Evolutionary conservation across 1,284 basidiomycete species (phyloP).

Genomic region (Trametes polyzona): DNA sequence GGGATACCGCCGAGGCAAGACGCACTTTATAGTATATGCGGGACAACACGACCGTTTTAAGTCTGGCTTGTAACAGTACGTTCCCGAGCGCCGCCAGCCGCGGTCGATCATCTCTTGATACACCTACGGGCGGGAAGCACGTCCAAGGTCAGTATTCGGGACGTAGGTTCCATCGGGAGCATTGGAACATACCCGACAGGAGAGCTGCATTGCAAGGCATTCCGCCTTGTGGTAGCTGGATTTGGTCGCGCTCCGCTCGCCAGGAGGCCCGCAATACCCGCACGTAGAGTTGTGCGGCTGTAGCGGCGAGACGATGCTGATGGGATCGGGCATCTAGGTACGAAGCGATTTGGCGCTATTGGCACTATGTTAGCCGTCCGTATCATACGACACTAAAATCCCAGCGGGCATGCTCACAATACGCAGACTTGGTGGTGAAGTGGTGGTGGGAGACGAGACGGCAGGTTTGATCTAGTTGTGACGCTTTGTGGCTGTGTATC

Average conservation of each 20-base stretch:
- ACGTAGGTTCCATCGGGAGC: neutral
- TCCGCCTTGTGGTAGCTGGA: constrained; percentile 43
- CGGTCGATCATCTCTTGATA: constrained; percentile 85
- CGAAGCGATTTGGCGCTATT: no score
- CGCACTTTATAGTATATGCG: constrained; percentile 87
- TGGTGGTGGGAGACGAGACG: no score
- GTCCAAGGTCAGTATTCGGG: no score
- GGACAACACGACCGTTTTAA: constrained; percentile 86
- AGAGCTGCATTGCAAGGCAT: constrained; percentile 41
- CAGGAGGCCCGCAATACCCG: constrained; percentile 47
- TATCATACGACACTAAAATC: no score
- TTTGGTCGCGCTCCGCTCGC: constrained; percentile 36
- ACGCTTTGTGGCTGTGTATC: no score
- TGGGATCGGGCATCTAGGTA: constrained; percentile 12
- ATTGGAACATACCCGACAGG: constrained; percentile 52
- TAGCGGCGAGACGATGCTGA: constrained; percentile 30
- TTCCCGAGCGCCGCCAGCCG: constrained; percentile 89
- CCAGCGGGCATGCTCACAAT: no score
- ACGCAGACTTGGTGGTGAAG: no score
- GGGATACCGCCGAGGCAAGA: neutral
- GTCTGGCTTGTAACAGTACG: constrained; percentile 85
- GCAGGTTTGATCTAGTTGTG: no score
- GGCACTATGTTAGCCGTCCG: no score
- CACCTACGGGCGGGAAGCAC: constrained; percentile 50
- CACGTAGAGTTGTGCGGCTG: constrained; percentile 37